Percentiles rank a stretch among this genome's conserved stretches.
Evolutionary conservation across 75 land plant genomes (phyloP).

Genomic region (Sequoiadendron giganteum): DNA sequence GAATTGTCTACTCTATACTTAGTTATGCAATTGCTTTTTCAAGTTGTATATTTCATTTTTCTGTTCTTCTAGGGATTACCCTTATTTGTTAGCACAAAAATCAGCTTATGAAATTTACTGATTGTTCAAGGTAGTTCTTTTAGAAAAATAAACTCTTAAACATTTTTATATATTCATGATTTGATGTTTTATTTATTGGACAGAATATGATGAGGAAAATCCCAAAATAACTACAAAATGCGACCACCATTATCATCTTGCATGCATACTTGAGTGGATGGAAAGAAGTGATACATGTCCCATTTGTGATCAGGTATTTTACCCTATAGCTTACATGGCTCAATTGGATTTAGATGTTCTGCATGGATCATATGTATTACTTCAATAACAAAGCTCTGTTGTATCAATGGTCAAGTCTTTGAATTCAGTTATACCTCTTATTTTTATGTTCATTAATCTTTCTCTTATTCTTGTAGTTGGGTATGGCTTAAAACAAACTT

Average conservation of each 20-base stretch:
- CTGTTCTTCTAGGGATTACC: not conserved
- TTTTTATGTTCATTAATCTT: not conserved
- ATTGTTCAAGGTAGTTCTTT: not conserved
- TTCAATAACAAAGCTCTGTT: not conserved
- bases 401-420: not conserved
- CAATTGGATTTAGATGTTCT: not conserved
- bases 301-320: conserved; percentile 41
- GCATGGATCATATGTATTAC: not conserved
- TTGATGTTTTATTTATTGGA: not conserved
- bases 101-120: not conserved
- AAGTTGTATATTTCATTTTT: not conserved
- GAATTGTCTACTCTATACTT: not conserved
- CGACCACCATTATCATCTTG: conserved; percentile 59
- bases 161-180: not conserved
- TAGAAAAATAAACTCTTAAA: not conserved
- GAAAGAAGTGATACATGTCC: conserved; percentile 56
- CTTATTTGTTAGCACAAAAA: not conserved
- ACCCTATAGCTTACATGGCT: not conserved
- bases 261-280: conserved; percentile 78
- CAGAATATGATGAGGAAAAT: conserved; percentile 52
- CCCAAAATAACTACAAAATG: conserved; percentile 48
- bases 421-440: not conserved
- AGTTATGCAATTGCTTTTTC: not conserved
- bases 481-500: not conserved
- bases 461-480: not conserved